Percentiles rank a stretch among this genome's conserved stretches.
These are phyloP conservation scores for Hypocreales sp. DNA, from an alignment of 2,329 filamentous ascomycete genomes.

Conservation along the genomic window DNA sequence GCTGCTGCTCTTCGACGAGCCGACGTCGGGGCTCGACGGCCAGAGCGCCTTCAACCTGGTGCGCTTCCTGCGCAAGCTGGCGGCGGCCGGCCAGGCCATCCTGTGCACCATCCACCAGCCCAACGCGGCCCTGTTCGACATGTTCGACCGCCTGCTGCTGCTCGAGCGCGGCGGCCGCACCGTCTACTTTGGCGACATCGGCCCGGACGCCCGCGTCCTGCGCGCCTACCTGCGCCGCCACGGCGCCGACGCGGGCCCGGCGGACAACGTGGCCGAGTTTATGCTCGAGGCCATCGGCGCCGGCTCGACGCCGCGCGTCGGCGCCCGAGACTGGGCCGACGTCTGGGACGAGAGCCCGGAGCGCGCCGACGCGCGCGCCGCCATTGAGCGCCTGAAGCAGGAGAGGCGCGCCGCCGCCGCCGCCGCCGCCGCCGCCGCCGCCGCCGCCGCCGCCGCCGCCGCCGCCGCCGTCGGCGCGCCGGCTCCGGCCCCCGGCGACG, in stretches of 20 bases:
- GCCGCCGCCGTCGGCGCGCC: too few species aligned
- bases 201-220: conserved; percentile 56
- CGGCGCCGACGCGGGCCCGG: conserved; percentile 41
- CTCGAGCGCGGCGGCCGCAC: conserved; percentile 65
- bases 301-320: conserved; percentile 55
- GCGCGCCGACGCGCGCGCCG: conserved; percentile 47
- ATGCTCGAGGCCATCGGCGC: conserved; percentile 79
- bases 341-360: conserved; percentile 64
- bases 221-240: conserved; percentile 45
- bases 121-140: conserved; percentile 71
- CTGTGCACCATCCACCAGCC: conserved; percentile 88
- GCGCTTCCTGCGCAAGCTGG: conserved; percentile 61
- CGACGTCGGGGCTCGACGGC: conserved; percentile 50
- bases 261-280: conserved; percentile 54
- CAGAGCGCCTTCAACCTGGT: conserved; percentile 63
- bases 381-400: conserved; percentile 51
- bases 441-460: conserved; percentile 46
- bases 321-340: conserved; percentile 64
- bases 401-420: conserved; percentile 29
- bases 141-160: conserved; percentile 71
- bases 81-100: conserved; percentile 71
- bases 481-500: conserved; percentile 31
- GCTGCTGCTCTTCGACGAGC: conserved; percentile 66
- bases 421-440: too few species aligned
- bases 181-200: conserved; percentile 79